phyloP scores from a whole-genome alignment of 75 land plant species.

The Sequoiadendron giganteum region DNA sequence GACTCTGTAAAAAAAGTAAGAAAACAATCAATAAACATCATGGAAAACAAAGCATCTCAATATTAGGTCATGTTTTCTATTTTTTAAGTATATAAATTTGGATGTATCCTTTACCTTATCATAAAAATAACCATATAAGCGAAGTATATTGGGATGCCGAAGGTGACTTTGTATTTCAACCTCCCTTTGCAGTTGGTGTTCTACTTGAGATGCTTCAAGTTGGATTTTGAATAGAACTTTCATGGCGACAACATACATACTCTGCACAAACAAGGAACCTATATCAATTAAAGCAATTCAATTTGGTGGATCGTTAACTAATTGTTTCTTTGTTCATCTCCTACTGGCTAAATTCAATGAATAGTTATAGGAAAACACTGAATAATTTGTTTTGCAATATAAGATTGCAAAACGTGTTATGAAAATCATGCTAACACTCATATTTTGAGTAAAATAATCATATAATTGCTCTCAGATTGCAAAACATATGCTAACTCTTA shows the following conservation, averaged over 20 bases:
- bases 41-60: no score
- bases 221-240: conserved; percentile 25
- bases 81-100: no score
- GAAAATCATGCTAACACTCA: background rate
- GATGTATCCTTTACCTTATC: conserved; percentile 9
- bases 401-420: background rate
- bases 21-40: background rate
- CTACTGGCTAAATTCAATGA: background rate
- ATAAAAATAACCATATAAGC: conserved; percentile 28
- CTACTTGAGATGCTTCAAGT: conserved; percentile 22
- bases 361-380: background rate
- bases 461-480: no score
- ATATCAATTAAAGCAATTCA: background rate
- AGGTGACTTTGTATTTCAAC: conserved; percentile 30
- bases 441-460: background rate
- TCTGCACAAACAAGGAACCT: background rate
- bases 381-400: background rate
- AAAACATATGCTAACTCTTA: no score
- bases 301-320: background rate
- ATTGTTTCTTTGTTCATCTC: background rate
- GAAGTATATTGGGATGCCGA: conserved; percentile 28
- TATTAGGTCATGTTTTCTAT: no score
- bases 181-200: conserved; percentile 25
- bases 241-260: conserved; percentile 11
- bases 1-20: conserved; percentile 20